These are phyloP conservation scores for Pelargonium cotyledonis DNA, from an alignment of 441 rosid species.

Conservation along the genomic window DNA sequence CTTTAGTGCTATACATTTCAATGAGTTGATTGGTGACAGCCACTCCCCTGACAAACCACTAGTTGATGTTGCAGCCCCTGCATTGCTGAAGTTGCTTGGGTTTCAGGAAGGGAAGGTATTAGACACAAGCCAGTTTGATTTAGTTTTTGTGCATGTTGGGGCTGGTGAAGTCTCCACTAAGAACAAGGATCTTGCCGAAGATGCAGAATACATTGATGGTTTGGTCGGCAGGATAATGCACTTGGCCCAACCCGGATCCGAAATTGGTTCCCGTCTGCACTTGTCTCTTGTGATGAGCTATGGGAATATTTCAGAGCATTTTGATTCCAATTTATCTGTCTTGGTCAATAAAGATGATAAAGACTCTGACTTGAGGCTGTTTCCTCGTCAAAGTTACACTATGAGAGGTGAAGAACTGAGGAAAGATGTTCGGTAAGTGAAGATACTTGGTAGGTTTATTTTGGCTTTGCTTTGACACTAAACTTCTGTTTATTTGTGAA, in stretches of 20 bases:
- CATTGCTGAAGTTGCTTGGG: slow-evolving; percentile 57
- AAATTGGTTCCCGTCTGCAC: slow-evolving; percentile 55
- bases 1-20: slow-evolving; percentile 20
- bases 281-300: slow-evolving; percentile 70
- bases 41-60: neutral
- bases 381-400: slow-evolving; percentile 75
- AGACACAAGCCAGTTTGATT: slow-evolving; percentile 51
- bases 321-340: slow-evolving; percentile 31
- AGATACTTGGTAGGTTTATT: slow-evolving; percentile 9
- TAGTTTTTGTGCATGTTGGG: slow-evolving; percentile 58
- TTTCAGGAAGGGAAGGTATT: slow-evolving; percentile 49
- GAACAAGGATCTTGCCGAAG: slow-evolving; percentile 19
- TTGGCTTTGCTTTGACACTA: neutral
- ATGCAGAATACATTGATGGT: slow-evolving; percentile 36
- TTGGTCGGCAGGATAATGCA: slow-evolving; percentile 46
- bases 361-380: slow-evolving; percentile 30
- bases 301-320: slow-evolving; percentile 41
- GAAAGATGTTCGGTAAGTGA: slow-evolving; percentile 11
- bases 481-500: slow-evolving; percentile 16
- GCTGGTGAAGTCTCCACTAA: slow-evolving; percentile 28
- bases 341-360: slow-evolving; percentile 29
- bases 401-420: slow-evolving; percentile 67
- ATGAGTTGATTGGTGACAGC: too few relatives aligned
- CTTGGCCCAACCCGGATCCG: slow-evolving; percentile 49
- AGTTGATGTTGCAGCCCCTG: slow-evolving; percentile 3